Evolutionary conservation across 2,329 filamentous ascomycete genomes (phyloP), one percentile per base, ranked within the genome.

Genomic region (Aureobasidium lini): DNA sequence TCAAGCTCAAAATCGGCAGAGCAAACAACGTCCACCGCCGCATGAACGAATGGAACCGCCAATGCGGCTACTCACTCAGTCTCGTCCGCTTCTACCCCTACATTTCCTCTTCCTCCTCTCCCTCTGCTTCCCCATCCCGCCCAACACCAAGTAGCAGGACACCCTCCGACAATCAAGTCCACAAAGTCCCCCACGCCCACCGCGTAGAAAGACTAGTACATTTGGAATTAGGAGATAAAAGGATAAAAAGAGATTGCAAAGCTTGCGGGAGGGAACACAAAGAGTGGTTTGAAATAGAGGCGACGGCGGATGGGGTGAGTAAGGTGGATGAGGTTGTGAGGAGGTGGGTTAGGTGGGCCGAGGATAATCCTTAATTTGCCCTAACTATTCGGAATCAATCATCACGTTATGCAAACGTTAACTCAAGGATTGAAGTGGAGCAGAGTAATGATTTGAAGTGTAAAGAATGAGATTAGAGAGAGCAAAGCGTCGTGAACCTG

Each of bases 241-340:
- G 72, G 72, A 85, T 75, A 61, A 84, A 79, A 74, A 84, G 71
- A 16, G 82, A 82, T 56, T 99, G 94, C 68, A 78, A 79, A 4
- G 81, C 84, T 1, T 99, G 94, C 69, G 91, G 91, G 1, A 86
- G 85, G 68, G 86, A 90, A 66, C 94, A 99, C 72, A 79, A 87
- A 56, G 94, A 99, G 75, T 99, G 93, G 93, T 99, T 99, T 71
- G 89, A 95, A 74, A 85, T 96, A 1, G 84, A 89, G 62, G 89
- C 89, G 0, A 86, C 78, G 23, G 82, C 85, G 64, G 80, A 86
- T 31, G 89, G 86, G 0, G 80, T 97, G 3, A 83, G 80, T 62
- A 79, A 69, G 29, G 82, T 89, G 9, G 86, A 89, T 73, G 84
- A 88, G 64, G 84, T 91, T 61, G 85, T 96, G 42, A 83, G 86